phyloP scores from a whole-genome alignment of 495 filamentous ascomycete species.

The Trypethelium eluteriae region DNA sequence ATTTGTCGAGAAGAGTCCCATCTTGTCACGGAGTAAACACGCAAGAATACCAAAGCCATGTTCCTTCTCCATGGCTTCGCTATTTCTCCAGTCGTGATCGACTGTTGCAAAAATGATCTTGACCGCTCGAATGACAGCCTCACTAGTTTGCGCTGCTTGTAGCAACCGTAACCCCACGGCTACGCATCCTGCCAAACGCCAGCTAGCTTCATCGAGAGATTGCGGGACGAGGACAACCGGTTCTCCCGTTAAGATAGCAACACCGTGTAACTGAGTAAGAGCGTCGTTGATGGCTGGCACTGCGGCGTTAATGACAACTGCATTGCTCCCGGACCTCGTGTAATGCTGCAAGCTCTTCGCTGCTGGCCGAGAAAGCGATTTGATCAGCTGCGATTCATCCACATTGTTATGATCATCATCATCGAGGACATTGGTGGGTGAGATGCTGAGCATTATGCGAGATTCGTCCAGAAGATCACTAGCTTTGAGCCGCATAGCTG shows the following conservation, averaged over 20 bases:
- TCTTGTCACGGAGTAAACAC: slow-evolving; percentile 65
- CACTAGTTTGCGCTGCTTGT: slow-evolving; percentile 60
- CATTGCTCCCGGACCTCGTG: slow-evolving; percentile 64
- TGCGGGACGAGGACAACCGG: slow-evolving; percentile 74
- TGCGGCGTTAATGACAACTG: slow-evolving; percentile 80
- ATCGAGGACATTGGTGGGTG: slow-evolving; percentile 67
- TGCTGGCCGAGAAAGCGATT: slow-evolving; percentile 66
- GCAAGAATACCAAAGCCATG: slow-evolving; percentile 89
- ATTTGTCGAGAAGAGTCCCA: slow-evolving; percentile 47
- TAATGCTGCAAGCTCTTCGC: slow-evolving; percentile 62
- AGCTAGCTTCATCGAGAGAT: slow-evolving; percentile 83
- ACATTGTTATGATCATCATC: slow-evolving; percentile 61
- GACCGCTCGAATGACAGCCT: slow-evolving; percentile 65
- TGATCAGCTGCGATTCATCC: slow-evolving; percentile 65
- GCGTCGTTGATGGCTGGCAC: slow-evolving; percentile 86
- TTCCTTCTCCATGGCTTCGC: slow-evolving; percentile 94
- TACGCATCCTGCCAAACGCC: slow-evolving; percentile 81
- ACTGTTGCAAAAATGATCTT: slow-evolving; percentile 77
- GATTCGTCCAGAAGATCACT: slow-evolving; percentile 71
- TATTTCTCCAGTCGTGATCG: slow-evolving; percentile 88
- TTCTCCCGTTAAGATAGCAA: slow-evolving; percentile 72
- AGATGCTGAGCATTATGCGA: slow-evolving; percentile 77
- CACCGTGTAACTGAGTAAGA: slow-evolving; percentile 64
- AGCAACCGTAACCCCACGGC: slow-evolving; percentile 76
- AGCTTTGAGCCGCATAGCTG: slow-evolving; percentile 75